Base-by-base conservation (phyloP, 2,329 filamentous ascomycete genomes). In the Magnaporthiopsis incrustans region DNA sequence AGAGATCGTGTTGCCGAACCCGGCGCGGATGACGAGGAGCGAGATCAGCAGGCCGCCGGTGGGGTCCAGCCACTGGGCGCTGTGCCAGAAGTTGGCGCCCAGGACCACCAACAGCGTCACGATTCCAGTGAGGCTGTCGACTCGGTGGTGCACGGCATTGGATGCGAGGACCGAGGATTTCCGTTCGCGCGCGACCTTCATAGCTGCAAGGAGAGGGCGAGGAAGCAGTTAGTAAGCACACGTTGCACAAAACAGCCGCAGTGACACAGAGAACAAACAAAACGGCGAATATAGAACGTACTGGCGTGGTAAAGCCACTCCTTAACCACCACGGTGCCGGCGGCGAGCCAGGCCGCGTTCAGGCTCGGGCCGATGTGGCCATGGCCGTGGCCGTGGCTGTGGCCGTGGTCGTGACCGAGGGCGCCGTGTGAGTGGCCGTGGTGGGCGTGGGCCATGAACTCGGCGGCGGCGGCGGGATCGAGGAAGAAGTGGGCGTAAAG, bases 281-380 rank as follows among this genome's bases (percentile, higher is more conserved):
- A 35, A 12, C 33, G 60, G 57, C 22, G 22, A 60, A 61, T 27
- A 22, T 27, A 61, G 50, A n/a, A 85, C 90, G 81, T 86, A 95
- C 94, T 99, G 68, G 94, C 92, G 80, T 90, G 89, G 74, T 98
- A 99, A 32, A 99, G 81, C 91, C 93, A 99, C 77, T 99, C 95
- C 78, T 99, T 99, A 71, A 98, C 81, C 32, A 92, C 76, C 65
- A 99, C 95, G 2, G 92, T 97, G 26, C 91, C 94, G 57, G 86
- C 89, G 50, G 95, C 94, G 66, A 99, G 79, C 95, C 95, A 99
- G 10, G 91, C 94, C 27, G 95, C 95, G 74, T 98, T 93, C 68
- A 99, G 84, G 75, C 91, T 96, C 0, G 95, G 95, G 1, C 87
- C 85, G 50, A 84, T 86, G 73, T 90, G 87, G 65, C 82, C 80